Evolutionary conservation across 176 grass and related monocot genomes (phyloP), one percentile per base, ranked within the genome.

Genomic region (Typha latifolia): DNA sequence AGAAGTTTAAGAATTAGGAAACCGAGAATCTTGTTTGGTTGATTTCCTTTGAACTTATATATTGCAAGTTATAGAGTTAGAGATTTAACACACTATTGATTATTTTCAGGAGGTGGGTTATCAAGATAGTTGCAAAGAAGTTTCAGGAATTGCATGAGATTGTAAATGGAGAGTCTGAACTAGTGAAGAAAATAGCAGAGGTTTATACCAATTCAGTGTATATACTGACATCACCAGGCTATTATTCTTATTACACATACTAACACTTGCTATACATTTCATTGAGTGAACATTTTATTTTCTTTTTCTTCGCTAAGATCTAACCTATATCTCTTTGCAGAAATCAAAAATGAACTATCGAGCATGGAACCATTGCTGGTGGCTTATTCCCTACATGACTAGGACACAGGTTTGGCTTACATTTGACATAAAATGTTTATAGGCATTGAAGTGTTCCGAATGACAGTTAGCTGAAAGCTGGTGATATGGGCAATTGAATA

Each of bases 341-440:
- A 97, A 89, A 86, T 97, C 81, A 27, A 97, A 97, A 75, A 97
- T 97, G 93, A 97, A 97, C 81, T 97, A 91, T 66, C 93, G 88
- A 47, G 85, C 85, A 50, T 89, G 93, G 88, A 89, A 81, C 79
- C 85, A 97, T 67, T 80, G 82, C 6, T 91, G 80, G 48, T 97
- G 93, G 93, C 85, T 97, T 80, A 83, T 89, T 80, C 79, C 66
- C 77, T 82, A 75, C 80, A 89, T 97, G 93, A 86, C 73, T 75
- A 78, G 62, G 49, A 48, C 66, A 70, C 93, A 89, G 76, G 88
- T 91, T 57, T 37, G 75, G 21, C 49, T 76, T 5, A 61, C 1
- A 62, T 24, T 65, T 48, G 20, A 31, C 37, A 51, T 51, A 52
- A 18, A 22, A 26, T 63, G 14, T 7, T 16, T 12, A 47, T 18